phyloP scores from a whole-genome alignment of 2,329 filamentous ascomycete genomes.

The Phyllosticta capitalensis region DNA sequence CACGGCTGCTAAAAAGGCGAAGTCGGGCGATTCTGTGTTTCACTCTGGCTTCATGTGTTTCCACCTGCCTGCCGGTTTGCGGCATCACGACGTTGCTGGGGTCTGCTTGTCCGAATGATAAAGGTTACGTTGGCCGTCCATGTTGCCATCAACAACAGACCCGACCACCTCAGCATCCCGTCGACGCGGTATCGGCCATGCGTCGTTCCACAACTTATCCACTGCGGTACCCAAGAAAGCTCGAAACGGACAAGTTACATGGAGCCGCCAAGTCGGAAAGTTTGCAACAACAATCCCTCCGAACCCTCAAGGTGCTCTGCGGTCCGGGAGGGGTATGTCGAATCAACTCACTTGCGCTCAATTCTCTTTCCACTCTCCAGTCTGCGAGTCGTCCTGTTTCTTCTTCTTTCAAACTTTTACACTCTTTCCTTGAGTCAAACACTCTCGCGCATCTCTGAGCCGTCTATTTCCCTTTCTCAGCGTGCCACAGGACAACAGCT shows the following conservation, averaged over 20 bases:
- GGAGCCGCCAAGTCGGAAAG: not conserved
- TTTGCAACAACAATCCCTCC: not conserved
- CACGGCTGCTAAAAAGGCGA: not conserved
- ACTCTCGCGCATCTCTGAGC: not conserved
- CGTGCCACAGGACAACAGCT: not conserved
- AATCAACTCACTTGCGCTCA: not conserved
- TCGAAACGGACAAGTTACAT: not conserved
- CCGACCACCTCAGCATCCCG: not conserved
- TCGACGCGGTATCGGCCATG: not conserved
- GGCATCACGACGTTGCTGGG: not conserved
- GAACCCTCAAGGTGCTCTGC: not conserved
- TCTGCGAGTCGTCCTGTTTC: too few relatives aligned
- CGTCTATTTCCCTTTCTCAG: not conserved
- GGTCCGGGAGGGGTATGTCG: not conserved
- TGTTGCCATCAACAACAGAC: not conserved
- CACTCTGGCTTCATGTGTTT: not conserved
- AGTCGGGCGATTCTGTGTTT: not conserved
- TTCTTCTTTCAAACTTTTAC: not conserved
- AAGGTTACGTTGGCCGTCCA: not conserved
- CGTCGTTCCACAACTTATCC: not conserved
- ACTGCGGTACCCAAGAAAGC: not conserved
- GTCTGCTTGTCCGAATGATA: not conserved
- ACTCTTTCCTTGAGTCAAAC: not conserved
- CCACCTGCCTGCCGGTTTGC: not conserved
- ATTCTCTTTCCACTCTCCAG: not conserved